Conservation (phyloP, 208 protist genomes). For the Crithidia brevicula region DNA sequence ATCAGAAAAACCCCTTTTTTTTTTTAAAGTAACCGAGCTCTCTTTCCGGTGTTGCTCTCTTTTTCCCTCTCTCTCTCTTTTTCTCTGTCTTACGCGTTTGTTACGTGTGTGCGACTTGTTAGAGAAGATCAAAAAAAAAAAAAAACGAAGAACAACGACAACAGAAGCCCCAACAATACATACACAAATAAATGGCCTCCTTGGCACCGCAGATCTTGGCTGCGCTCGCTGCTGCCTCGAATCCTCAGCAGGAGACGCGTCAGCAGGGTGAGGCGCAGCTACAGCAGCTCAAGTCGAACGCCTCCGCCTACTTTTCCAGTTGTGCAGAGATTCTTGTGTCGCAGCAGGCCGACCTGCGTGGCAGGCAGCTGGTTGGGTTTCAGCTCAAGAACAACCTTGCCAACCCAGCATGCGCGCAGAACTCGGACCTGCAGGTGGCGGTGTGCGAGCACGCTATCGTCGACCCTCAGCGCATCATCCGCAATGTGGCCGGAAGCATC, state of each 20-base stretch:
- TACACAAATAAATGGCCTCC: slow-evolving; percentile 21
- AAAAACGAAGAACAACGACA: background rate
- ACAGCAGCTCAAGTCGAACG: slow-evolving; percentile 54
- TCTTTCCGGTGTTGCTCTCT: slow-evolving; percentile 1
- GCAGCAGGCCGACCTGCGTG: slow-evolving; percentile 36
- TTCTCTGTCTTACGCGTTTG: background rate
- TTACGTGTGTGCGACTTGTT: background rate
- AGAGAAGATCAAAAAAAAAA: slow-evolving; percentile 6
- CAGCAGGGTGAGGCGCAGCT: slow-evolving; percentile 64
- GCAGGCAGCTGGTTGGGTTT: slow-evolving; percentile 67
- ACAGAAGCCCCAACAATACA: slow-evolving; percentile 25
- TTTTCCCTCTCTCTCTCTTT: slow-evolving; percentile 2
- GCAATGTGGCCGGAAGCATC: slow-evolving; percentile 74
- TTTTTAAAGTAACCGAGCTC: slow-evolving; percentile 3
- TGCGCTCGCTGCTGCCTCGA: slow-evolving; percentile 67
- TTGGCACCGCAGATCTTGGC: slow-evolving; percentile 64
- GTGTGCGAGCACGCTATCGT: slow-evolving; percentile 68
- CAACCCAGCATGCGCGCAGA: slow-evolving; percentile 56
- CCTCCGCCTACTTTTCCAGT: slow-evolving; percentile 57
- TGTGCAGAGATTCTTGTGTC: slow-evolving; percentile 72
- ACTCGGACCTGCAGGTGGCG: slow-evolving; percentile 47
- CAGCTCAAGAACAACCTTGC: slow-evolving; percentile 80
- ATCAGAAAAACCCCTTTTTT: no score
- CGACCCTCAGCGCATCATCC: slow-evolving; percentile 64
- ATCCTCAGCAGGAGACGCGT: slow-evolving; percentile 54